A percentile compares a stretch with the other conserved stretches of the same genome.
Evolutionary conservation across 108 stramenopile genomes (phyloP).

Genomic region (Mediolabrus comicus): DNA sequence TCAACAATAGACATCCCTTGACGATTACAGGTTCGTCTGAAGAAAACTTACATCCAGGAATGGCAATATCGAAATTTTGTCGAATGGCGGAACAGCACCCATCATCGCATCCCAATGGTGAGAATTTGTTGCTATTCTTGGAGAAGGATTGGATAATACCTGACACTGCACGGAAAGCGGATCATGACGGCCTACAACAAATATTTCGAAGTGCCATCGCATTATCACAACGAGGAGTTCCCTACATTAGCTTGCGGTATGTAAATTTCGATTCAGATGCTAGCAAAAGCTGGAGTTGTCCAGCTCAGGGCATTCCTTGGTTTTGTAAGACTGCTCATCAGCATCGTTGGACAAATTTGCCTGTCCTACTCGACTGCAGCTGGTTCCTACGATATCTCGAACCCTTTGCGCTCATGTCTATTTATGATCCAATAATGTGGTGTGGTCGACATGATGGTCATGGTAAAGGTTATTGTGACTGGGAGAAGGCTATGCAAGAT

Average conservation of each 20-base stretch:
- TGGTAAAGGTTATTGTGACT: constrained; percentile 1
- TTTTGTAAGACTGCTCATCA: neutral
- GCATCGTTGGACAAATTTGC: constrained; percentile 6
- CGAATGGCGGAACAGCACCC: neutral
- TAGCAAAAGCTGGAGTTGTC: neutral
- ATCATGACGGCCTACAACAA: neutral
- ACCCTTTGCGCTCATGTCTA: constrained; percentile 1
- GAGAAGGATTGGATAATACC: too few relatives aligned
- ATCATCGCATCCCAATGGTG: neutral
- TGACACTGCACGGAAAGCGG: too few relatives aligned
- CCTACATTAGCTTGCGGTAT: neutral
- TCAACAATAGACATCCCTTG: neutral
- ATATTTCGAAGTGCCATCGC: neutral
- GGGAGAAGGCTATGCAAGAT: constrained; percentile 8
- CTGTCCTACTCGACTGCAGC: neutral
- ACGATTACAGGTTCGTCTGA: neutral
- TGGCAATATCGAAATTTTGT: constrained; percentile 5
- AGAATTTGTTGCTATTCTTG: constrained; percentile 5
- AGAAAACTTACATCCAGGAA: constrained; percentile 5
- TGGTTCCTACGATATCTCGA: constrained; percentile 11
- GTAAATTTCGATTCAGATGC: neutral
- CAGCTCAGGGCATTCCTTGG: constrained; percentile 1
- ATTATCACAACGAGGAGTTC: constrained; percentile 1
- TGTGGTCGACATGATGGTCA: neutral
- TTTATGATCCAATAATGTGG: constrained; percentile 11